Percentiles rank a stretch among this genome's conserved stretches.
phyloP scores from a whole-genome alignment of 495 filamentous ascomycete genomes.

The Bryoglossum gracile region DNA sequence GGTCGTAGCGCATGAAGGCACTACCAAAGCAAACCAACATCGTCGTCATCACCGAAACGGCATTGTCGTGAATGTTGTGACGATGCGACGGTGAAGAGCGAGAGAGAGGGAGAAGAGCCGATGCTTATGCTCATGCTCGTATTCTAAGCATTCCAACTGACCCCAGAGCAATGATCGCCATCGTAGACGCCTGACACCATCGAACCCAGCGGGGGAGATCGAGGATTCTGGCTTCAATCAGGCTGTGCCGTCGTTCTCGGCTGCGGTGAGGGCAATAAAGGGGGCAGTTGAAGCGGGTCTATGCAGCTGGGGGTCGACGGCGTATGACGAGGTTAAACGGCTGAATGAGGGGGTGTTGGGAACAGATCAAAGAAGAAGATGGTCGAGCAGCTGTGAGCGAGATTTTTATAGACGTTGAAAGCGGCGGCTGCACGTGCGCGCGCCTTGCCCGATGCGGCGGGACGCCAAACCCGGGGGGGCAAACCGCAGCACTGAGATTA shows the following conservation, averaged over 20 bases:
- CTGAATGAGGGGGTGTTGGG: slow-evolving; percentile 13
- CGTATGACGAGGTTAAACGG: slow-evolving; percentile 7
- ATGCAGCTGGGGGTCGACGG: slow-evolving; percentile 10
- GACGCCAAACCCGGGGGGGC: slow-evolving; percentile 15
- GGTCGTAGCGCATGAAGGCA: too few relatives aligned
- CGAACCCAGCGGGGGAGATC: slow-evolving; percentile 12
- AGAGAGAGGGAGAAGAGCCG: background rate
- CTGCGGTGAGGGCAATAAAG: background rate
- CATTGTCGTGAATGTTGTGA: background rate
- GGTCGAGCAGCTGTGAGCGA: slow-evolving; percentile 8
- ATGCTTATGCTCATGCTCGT: slow-evolving; percentile 5
- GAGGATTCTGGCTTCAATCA: slow-evolving; percentile 15
- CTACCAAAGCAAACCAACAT: background rate
- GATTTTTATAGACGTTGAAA: slow-evolving; percentile 22
- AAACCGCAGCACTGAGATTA: slow-evolving; percentile 7
- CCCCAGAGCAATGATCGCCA: slow-evolving; percentile 8
- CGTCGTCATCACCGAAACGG: background rate
- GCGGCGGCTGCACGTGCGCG: slow-evolving; percentile 19
- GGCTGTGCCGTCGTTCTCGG: slow-evolving; percentile 14
- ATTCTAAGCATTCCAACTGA: slow-evolving; percentile 1
- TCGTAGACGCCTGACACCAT: background rate
- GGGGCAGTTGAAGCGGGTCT: slow-evolving; percentile 4
- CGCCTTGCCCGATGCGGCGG: slow-evolving; percentile 10
- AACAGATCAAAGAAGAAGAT: slow-evolving; percentile 16
- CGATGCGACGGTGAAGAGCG: too few relatives aligned